A percentile compares a stretch with the other conserved stretches of the same genome.
Evolutionary conservation across 768 basidiomycete genomes (phyloP).

Genomic region (Boletus patriciae): DNA sequence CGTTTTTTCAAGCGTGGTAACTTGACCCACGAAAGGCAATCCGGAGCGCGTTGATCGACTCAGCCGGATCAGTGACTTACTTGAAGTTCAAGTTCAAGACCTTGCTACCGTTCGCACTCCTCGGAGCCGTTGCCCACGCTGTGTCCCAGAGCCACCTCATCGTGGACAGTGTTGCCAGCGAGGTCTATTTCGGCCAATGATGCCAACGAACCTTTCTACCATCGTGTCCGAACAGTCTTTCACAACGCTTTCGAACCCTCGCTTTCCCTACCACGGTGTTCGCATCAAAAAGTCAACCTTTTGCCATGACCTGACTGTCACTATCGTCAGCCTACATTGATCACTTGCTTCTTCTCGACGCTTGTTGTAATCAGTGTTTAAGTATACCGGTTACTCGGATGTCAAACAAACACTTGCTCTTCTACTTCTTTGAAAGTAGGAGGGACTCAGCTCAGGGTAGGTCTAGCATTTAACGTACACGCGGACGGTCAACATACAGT

Average conservation of each 20-base stretch:
- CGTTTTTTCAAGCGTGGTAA: slow-evolving; percentile 38
- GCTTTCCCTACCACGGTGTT: no score
- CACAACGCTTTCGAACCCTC: slow-evolving; percentile 40
- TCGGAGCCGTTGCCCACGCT: slow-evolving; percentile 1
- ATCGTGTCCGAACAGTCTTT: slow-evolving; percentile 32
- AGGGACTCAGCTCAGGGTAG: no score
- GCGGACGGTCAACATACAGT: no score
- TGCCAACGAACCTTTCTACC: slow-evolving; percentile 18
- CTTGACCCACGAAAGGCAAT: slow-evolving; percentile 24
- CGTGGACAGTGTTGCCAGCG: background rate
- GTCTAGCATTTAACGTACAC: no score
- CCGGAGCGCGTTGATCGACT: background rate
- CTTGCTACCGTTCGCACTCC: slow-evolving; percentile 1
- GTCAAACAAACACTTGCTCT: no score
- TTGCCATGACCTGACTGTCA: no score
- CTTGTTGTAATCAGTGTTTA: no score
- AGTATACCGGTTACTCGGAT: no score
- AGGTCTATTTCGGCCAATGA: background rate
- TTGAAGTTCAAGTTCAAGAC: background rate
- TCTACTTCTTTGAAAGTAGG: no score
- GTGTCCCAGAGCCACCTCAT: slow-evolving; percentile 9
- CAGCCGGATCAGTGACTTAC: background rate
- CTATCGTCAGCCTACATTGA: no score
- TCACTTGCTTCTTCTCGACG: no score
- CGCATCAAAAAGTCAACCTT: no score